These are phyloP conservation scores for Fusarium transvaalense DNA, from an alignment of 2,329 filamentous ascomycete genomes.

Conservation along the genomic window DNA sequence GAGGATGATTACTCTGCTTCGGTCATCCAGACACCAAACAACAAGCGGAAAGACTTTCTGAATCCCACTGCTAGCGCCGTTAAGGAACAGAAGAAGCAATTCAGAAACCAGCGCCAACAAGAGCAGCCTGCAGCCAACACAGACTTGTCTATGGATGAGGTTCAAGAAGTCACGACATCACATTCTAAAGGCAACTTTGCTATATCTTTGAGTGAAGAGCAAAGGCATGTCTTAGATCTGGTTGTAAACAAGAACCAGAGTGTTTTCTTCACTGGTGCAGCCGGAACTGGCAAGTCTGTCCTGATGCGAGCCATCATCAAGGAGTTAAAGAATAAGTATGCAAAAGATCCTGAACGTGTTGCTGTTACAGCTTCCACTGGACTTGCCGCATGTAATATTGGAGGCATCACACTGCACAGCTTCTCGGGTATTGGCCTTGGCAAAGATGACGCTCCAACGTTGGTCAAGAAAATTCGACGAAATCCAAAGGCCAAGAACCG, in stretches of 20 bases:
- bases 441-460: slow-evolving; percentile 82
- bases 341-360: slow-evolving; percentile 82
- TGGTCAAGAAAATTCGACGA: slow-evolving; percentile 90
- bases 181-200: slow-evolving; percentile 54
- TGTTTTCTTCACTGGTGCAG: slow-evolving; percentile 98
- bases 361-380: slow-evolving; percentile 97
- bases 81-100: slow-evolving; percentile 79
- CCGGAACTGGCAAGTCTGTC: slow-evolving; percentile 96
- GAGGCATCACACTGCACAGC: slow-evolving; percentile 94
- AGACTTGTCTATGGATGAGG: slow-evolving; percentile 49
- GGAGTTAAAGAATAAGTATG: slow-evolving; percentile 81
- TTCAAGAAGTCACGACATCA: slow-evolving; percentile 56
- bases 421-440: slow-evolving; percentile 93
- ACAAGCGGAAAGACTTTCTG: slow-evolving; percentile 46
- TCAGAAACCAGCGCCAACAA: slow-evolving; percentile 68
- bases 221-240: slow-evolving; percentile 83
- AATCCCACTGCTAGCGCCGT: slow-evolving; percentile 46
- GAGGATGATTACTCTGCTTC: slow-evolving; percentile 49
- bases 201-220: slow-evolving; percentile 86
- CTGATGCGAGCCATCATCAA: slow-evolving; percentile 92
- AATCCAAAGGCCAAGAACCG: slow-evolving; percentile 89
- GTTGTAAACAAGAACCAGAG: slow-evolving; percentile 85
- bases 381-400: slow-evolving; percentile 95
- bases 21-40: slow-evolving; percentile 44
- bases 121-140: slow-evolving; percentile 59